Evolutionary conservation across 2,329 filamentous ascomycete species (phyloP), one percentile per base, ranked within the genome.

Genomic region (Teratosphaeria epicoccoides): DNA sequence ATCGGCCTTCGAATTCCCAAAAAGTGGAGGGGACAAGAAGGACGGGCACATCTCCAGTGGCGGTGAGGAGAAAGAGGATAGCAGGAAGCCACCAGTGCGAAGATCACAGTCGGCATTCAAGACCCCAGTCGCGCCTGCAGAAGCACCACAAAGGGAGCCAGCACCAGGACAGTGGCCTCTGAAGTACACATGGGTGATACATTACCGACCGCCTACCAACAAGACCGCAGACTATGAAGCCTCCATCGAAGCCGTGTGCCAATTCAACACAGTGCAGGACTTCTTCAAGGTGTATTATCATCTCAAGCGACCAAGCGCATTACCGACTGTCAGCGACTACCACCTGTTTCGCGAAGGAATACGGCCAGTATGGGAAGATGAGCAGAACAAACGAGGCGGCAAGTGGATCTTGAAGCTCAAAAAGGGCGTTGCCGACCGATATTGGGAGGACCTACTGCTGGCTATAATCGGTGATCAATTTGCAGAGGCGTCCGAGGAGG

Each of bases 221-320:
- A 98, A 98, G 74, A 93, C 91, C 59, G 91, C 93, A 65, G 91
- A 97, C 70, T 98, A 98, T 70, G 93, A 98, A 70, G 95, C 97
- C 72, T 97, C 91, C 6, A 83, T 95, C 55, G 86, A 93, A 63
- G 82, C 89, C 37, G 82, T 97, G 65, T 91, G 88, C 61, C 80
- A 80, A 51, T 87, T 95, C 65, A 79, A 79, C 54, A 88, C 87
- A 5, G 88, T 81, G 47, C 89, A 97, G 71, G 87, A 93, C 54
- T 97, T 98, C 68, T 96, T 89, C 82, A 78, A 81, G 46, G 83
- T 95, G 33, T 97, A 95, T 67, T 76, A 80, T 50, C 89, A 97
- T 69, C 78, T 98, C 46, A 95, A 94, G 73, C 82, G 87, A 24
- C 93, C 94, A 2, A 97, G 90, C 29, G 75, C 79, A 28, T 76